These are phyloP conservation scores for Vitis hybrid DNA, from an alignment of 177 flowering plant genomes.

Conservation along the genomic window DNA sequence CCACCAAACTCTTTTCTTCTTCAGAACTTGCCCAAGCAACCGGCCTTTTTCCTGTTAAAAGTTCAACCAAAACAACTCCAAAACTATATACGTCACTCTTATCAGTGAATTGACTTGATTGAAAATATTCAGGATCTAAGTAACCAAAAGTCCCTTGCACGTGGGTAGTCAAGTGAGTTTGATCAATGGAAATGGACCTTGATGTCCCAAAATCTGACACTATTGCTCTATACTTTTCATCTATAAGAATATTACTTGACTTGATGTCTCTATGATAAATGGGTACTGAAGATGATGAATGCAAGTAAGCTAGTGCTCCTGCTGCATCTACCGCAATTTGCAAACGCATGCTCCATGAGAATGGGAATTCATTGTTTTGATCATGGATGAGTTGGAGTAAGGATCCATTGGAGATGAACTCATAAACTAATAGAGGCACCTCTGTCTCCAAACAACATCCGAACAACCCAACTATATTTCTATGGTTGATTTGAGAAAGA, in stretches of 20 bases:
- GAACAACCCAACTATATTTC: conserved; percentile 16
- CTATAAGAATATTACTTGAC: conserved; percentile 20
- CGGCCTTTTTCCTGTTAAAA: conserved; percentile 1
- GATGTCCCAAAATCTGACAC: conserved; percentile 25
- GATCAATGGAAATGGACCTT: conserved; percentile 9
- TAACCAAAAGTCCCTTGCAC: conserved; percentile 24
- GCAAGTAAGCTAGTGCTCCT: conserved; percentile 19
- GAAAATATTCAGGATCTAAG: conserved; percentile 12
- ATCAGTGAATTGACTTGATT: too few species aligned
- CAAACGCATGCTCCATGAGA: conserved; percentile 16
- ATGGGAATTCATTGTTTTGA: not conserved
- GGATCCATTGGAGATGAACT: conserved; percentile 18
- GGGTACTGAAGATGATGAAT: conserved; percentile 10
- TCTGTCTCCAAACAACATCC: conserved; percentile 12
- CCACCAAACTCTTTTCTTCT: not conserved
- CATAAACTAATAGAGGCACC: conserved; percentile 22
- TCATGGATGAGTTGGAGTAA: conserved; percentile 6
- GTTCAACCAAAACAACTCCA: conserved; percentile 20
- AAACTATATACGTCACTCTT: conserved; percentile 21
- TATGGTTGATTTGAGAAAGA: conserved; percentile 20
- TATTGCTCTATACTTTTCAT: conserved; percentile 16
- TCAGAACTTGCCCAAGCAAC: not conserved
- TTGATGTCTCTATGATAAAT: conserved; percentile 23
- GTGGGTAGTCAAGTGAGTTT: conserved; percentile 20
- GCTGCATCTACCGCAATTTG: conserved; percentile 8